Evolutionary conservation across 2,329 filamentous ascomycete species (phyloP), one percentile per base, ranked within the genome.

Genomic region (Fusarium odoratissimum): DNA sequence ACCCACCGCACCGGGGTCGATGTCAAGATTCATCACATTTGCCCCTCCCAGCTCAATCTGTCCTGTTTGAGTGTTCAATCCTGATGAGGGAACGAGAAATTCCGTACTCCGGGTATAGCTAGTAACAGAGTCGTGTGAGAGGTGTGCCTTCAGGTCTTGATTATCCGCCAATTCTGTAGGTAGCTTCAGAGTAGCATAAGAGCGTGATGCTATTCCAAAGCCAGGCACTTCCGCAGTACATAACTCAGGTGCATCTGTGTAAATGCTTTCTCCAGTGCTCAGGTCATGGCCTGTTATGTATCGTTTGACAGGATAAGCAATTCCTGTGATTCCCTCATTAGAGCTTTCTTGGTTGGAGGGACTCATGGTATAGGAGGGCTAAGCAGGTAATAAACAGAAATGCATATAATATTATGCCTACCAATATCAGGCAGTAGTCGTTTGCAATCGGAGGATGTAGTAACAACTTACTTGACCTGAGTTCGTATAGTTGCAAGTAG

Each of bases 1-100:
- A 16, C 64, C 64, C 21, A 67, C 59, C 6, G 51, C 49, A 40
- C 59, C 59, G 35, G 59, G 59, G 17, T 64, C 59, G 1, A 67
- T 35, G n/a, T 64, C 64, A 14, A 67, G 51, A 14, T 67, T 67
- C 16, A 67, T 28, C 9, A 67, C 59, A 57, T 64, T 67, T 28
- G 44, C 64, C 13, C 48, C 64, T 35, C 64, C 64, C 12, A 67
- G 33, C 31, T 64, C 59, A 21, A 30, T 30, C 5, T 64, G 49
- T 10, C 64, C 64, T 12, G 51, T 64, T 16, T 56, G 44, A 13
- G 38, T 13, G 21, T 41, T 67, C 6, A 40, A 10, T 9, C 37
- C 28, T 25, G 58, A 46, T 12, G 63, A 13, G 12, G 58, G 63
- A 13, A 66, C 63, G 17, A 56, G 37, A 17, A 66, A 38, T 6